These are phyloP conservation scores for Passiflora organensis DNA, from an alignment of 345 rosid species.

Conservation along the genomic window DNA sequence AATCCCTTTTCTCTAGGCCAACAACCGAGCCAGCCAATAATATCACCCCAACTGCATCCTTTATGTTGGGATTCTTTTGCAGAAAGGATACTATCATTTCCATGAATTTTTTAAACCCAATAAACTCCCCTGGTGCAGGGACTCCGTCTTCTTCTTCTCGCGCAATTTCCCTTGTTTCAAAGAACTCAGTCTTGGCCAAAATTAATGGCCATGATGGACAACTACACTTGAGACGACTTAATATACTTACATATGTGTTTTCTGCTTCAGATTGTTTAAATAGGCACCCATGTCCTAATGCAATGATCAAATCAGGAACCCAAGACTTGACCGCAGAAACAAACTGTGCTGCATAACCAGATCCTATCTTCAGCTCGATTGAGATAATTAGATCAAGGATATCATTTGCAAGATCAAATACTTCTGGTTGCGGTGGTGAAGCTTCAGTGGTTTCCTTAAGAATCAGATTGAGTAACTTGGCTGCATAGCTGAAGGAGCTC, in stretches of 20 bases:
- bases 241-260: constrained; percentile 23
- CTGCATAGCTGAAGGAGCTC: constrained; percentile 70
- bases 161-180: constrained; percentile 27
- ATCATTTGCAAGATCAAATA: constrained; percentile 50
- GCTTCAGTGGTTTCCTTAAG: constrained; percentile 41
- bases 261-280: constrained; percentile 33
- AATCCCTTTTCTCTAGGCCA: constrained; percentile 60
- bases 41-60: constrained; percentile 63
- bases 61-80: constrained; percentile 37
- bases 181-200: constrained; percentile 47
- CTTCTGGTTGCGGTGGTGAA: constrained; percentile 45
- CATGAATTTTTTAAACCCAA: constrained; percentile 39
- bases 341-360: constrained; percentile 46
- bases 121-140: constrained; percentile 32
- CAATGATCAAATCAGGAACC: constrained; percentile 86
- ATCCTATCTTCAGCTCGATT: constrained; percentile 45
- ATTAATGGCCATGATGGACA: constrained; percentile 63
- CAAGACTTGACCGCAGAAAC: constrained; percentile 58
- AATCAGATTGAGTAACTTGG: constrained; percentile 59
- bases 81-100: constrained; percentile 36
- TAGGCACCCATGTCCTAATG: constrained; percentile 52
- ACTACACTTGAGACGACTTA: constrained; percentile 36
- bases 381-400: constrained; percentile 51
- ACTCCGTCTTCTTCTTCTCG: constrained; percentile 30
- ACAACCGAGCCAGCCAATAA: constrained; percentile 42